Conservation (phyloP, 106 monocot genomes). For the Dendrobium nobile region DNA sequence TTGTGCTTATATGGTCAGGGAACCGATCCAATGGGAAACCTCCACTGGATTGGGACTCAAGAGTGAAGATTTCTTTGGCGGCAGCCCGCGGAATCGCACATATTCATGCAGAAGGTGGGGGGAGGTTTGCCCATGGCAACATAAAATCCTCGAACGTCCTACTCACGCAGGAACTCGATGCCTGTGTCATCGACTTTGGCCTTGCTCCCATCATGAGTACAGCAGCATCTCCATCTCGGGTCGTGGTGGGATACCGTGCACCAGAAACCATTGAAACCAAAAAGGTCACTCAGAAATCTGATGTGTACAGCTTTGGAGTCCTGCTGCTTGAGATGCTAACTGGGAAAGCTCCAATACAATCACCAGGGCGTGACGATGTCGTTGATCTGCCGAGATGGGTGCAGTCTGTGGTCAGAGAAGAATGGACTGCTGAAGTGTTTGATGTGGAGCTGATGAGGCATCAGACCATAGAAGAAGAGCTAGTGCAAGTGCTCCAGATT, state of each 20-base stretch:
- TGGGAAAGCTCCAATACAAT: constrained; percentile 39
- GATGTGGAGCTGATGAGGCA: constrained; percentile 12
- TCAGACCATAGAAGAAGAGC: constrained; percentile 9
- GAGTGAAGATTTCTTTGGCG: constrained; percentile 46
- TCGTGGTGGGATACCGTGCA: constrained; percentile 36
- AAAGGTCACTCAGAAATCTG: constrained; percentile 39
- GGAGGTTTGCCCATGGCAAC: constrained; percentile 55
- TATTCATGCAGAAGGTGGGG: constrained; percentile 40
- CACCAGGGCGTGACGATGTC: constrained; percentile 22
- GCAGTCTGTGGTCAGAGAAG: constrained; percentile 14
- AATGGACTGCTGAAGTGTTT: constrained; percentile 17
- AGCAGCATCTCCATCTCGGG: constrained; percentile 13
- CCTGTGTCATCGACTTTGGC: constrained; percentile 37
- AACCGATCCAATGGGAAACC: constrained; percentile 22
- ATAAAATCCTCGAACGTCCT: constrained; percentile 55
- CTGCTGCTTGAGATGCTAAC: constrained; percentile 53
- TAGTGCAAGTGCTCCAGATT: constrained; percentile 17
- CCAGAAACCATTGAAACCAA: constrained; percentile 33
- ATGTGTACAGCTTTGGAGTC: constrained; percentile 61
- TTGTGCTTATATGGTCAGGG: constrained; percentile 18
- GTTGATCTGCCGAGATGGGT: constrained; percentile 16
- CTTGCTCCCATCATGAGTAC: constrained; percentile 33
- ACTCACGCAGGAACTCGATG: constrained; percentile 24
- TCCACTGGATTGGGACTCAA: constrained; percentile 48
- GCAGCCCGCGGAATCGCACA: constrained; percentile 44